Conservation (phyloP, 2,329 filamentous ascomycete species). For the Aspergillus sp. region DNA sequence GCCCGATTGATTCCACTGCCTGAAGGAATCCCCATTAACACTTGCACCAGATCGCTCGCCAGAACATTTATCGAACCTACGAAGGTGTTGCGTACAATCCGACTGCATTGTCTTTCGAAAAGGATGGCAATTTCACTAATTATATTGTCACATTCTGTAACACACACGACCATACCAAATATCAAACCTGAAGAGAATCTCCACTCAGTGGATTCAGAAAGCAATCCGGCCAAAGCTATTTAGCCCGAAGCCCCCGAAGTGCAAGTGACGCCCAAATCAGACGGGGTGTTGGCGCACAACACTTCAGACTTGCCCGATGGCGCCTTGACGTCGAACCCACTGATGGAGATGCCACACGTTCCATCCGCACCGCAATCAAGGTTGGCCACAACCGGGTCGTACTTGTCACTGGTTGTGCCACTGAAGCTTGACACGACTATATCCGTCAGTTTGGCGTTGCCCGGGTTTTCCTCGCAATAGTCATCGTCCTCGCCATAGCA, state of each 20-base stretch:
- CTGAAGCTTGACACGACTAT: constrained; percentile 42
- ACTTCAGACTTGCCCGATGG: constrained; percentile 36
- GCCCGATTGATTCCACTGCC: background rate
- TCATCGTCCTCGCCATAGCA: constrained; percentile 43
- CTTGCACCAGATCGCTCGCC: no score
- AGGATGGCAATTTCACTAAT: no score
- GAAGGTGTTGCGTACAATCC: no score
- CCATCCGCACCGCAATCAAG: constrained; percentile 43
- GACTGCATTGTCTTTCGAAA: no score
- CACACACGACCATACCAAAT: background rate
- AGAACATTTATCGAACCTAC: no score
- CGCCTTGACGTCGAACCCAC: constrained; percentile 37
- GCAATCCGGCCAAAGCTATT: background rate
- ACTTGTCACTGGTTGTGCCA: constrained; percentile 42
- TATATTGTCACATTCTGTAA: no score
- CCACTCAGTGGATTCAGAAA: background rate
- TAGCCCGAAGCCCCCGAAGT: constrained; percentile 39
- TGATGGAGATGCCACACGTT: constrained; percentile 42
- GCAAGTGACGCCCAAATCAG: constrained; percentile 35
- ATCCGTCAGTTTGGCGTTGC: constrained; percentile 36
- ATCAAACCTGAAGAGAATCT: background rate
- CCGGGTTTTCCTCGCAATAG: constrained; percentile 42
- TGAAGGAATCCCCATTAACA: no score
- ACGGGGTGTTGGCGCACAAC: constrained; percentile 39
- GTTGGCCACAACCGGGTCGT: constrained; percentile 40